Conservation (phyloP, 2,329 filamentous ascomycete genomes). For the Phoma herbarum region DNA sequence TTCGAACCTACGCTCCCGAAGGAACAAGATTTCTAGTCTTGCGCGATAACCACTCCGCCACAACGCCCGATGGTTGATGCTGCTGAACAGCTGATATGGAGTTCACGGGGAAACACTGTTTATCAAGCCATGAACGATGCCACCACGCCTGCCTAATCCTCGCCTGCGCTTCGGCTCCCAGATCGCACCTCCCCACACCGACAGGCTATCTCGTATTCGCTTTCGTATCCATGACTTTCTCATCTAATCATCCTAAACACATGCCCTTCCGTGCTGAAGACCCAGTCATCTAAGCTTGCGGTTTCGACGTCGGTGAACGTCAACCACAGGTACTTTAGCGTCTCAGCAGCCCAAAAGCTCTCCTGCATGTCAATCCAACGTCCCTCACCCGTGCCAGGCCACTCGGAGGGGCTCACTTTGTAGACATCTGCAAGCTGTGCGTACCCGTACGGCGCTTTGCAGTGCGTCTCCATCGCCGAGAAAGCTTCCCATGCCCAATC, state of each 20-base stretch:
- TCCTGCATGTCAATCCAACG: slow-evolving; percentile 51
- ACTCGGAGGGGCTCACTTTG: slow-evolving; percentile 27
- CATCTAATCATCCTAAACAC: slow-evolving; percentile 51
- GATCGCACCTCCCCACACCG: not conserved
- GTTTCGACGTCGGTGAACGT: slow-evolving; percentile 49
- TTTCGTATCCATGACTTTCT: slow-evolving; percentile 11
- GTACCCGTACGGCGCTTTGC: slow-evolving; percentile 52
- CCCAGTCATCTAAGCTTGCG: slow-evolving; percentile 53
- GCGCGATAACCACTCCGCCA: slow-evolving; percentile 55
- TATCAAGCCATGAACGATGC: not conserved
- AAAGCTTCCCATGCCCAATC: slow-evolving; percentile 56
- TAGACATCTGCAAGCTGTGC: slow-evolving; percentile 52
- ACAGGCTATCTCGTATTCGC: not conserved
- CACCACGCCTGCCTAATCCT: not conserved
- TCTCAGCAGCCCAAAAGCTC: slow-evolving; percentile 53
- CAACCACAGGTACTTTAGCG: slow-evolving; percentile 54
- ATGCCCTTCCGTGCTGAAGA: slow-evolving; percentile 57
- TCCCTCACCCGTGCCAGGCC: slow-evolving; percentile 29
- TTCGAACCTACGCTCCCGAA: slow-evolving; percentile 55
- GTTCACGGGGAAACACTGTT: accelerated
- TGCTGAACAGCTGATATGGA: slow-evolving; percentile 14
- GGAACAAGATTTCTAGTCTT: slow-evolving; percentile 56
- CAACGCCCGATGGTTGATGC: slow-evolving; percentile 39
- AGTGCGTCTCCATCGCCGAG: slow-evolving; percentile 47
- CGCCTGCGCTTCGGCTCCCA: not conserved